These are phyloP conservation scores for Ophiosphaerella herpotricha DNA, from an alignment of 2,329 filamentous ascomycete genomes.

Conservation along the genomic window DNA sequence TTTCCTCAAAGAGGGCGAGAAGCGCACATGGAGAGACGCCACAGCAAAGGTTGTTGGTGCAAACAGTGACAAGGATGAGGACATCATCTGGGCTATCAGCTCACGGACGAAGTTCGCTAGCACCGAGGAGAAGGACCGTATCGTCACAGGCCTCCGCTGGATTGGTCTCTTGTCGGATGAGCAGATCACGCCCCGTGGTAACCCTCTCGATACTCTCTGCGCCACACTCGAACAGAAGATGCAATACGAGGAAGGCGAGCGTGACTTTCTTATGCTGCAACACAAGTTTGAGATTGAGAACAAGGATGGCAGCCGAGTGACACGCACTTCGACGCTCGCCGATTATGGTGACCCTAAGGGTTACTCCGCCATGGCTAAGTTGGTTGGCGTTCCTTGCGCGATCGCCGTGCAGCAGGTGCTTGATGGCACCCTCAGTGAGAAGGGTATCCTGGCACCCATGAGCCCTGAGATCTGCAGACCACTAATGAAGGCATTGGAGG, in stretches of 20 bases:
- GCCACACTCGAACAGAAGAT: slow-evolving; percentile 89
- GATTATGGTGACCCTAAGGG: slow-evolving; percentile 82
- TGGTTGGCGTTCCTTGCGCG: slow-evolving; percentile 76
- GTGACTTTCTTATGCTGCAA: slow-evolving; percentile 80
- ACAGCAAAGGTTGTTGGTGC: slow-evolving; percentile 77
- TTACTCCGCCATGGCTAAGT: slow-evolving; percentile 82
- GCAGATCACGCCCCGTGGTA: slow-evolving; percentile 72
- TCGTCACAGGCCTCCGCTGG: slow-evolving; percentile 76
- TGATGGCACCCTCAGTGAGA: slow-evolving; percentile 72
- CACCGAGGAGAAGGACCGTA: slow-evolving; percentile 69
- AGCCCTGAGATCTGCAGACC: slow-evolving; percentile 71
- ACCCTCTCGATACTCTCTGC: slow-evolving; percentile 89
- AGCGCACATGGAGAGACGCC: slow-evolving; percentile 82
- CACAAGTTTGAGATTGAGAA: slow-evolving; percentile 85
- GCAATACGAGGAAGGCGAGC: slow-evolving; percentile 80
- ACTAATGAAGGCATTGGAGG: slow-evolving; percentile 76
- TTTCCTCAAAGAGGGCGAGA: slow-evolving; percentile 62
- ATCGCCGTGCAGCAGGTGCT: slow-evolving; percentile 79
- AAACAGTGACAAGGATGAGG: slow-evolving; percentile 65
- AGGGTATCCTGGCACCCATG: slow-evolving; percentile 79
- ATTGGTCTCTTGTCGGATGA: slow-evolving; percentile 69
- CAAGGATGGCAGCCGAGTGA: slow-evolving; percentile 77
- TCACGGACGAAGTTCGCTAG: slow-evolving; percentile 75
- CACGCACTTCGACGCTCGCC: slow-evolving; percentile 76
- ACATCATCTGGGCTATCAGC: slow-evolving; percentile 73